These are phyloP conservation scores for Naganishia cerealis DNA, from an alignment of 1,284 basidiomycete genomes.

Conservation along the genomic window DNA sequence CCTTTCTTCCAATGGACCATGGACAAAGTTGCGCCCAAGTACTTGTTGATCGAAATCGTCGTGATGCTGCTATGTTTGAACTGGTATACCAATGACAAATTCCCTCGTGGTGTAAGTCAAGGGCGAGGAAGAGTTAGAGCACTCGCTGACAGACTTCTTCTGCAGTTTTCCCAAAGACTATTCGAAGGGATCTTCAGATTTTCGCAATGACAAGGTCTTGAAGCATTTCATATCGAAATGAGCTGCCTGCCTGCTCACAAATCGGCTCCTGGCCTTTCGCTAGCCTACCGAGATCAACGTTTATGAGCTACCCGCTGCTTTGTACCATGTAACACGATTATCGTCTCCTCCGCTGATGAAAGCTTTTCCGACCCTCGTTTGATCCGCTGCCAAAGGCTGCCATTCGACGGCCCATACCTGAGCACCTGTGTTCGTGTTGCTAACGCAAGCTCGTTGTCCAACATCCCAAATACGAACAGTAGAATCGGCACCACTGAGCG, in stretches of 20 bases:
- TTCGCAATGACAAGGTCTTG: no score
- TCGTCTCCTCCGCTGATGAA: constrained; percentile 81
- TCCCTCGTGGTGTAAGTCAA: no score
- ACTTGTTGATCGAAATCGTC: constrained; percentile 4
- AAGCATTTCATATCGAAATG: no score
- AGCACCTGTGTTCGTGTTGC: constrained; percentile 70
- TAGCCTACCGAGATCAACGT: not conserved
- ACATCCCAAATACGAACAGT: constrained; percentile 86
- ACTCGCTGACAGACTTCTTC: no score
- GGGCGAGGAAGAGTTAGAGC: no score
- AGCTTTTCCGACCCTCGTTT: constrained; percentile 57
- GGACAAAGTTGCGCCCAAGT: constrained; percentile 1
- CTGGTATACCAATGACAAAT: not conserved
- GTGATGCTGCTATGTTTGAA: constrained; percentile 23
- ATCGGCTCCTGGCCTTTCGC: no score
- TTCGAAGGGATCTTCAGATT: no score
- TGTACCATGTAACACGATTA: constrained; percentile 67
- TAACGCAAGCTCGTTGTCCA: constrained; percentile 70
- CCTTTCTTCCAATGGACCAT: not conserved
- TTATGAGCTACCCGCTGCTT: constrained; percentile 47
- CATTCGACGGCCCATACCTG: constrained; percentile 84
- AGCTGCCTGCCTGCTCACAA: no score
- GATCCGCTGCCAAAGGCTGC: constrained; percentile 66
- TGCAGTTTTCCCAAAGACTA: no score
- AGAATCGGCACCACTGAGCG: constrained; percentile 72